Evolutionary conservation across 2,329 filamentous ascomycete genomes (phyloP).

Genomic region (Pyricularia pennisetigena): DNA sequence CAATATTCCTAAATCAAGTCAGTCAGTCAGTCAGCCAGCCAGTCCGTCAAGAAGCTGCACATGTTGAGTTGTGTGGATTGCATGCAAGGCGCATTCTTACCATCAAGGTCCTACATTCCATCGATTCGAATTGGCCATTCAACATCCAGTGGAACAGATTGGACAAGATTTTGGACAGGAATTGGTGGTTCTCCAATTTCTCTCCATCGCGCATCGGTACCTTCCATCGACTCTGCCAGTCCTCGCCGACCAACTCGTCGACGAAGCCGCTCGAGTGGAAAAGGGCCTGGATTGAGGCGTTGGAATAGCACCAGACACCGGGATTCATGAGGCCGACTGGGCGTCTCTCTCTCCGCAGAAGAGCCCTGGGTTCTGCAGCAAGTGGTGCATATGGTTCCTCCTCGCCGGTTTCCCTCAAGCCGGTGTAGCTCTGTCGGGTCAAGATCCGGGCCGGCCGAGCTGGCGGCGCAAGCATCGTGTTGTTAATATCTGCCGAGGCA

Average conservation of each 20-base stretch:
- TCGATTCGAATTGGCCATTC: constrained; percentile 35
- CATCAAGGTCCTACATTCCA: constrained; percentile 47
- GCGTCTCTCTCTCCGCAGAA: constrained; percentile 30
- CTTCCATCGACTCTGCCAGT: constrained; percentile 56
- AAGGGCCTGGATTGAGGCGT: constrained; percentile 77
- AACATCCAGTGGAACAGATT: constrained; percentile 50
- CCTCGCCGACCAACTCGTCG: constrained; percentile 47
- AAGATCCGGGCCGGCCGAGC: constrained; percentile 58
- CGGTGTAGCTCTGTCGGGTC: constrained; percentile 68
- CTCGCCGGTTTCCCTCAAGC: constrained; percentile 41
- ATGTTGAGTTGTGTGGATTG: neutral
- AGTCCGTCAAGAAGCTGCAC: constrained; percentile 11
- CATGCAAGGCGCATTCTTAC: constrained; percentile 26
- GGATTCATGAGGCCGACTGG: constrained; percentile 67
- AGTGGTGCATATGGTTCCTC: constrained; percentile 27
- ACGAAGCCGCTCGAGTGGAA: constrained; percentile 63
- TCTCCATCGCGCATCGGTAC: constrained; percentile 55
- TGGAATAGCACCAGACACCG: constrained; percentile 82
- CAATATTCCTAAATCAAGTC: constrained; percentile 43
- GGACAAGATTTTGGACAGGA: constrained; percentile 50
- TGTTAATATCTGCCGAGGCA: constrained; percentile 27
- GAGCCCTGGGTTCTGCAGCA: constrained; percentile 25
- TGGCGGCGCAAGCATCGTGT: constrained; percentile 46
- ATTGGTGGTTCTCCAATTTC: constrained; percentile 40
- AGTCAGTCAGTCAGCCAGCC: constrained; percentile 8